phyloP scores from a whole-genome alignment of 345 rosid genomes.

The Leavenworthia alabamica region DNA sequence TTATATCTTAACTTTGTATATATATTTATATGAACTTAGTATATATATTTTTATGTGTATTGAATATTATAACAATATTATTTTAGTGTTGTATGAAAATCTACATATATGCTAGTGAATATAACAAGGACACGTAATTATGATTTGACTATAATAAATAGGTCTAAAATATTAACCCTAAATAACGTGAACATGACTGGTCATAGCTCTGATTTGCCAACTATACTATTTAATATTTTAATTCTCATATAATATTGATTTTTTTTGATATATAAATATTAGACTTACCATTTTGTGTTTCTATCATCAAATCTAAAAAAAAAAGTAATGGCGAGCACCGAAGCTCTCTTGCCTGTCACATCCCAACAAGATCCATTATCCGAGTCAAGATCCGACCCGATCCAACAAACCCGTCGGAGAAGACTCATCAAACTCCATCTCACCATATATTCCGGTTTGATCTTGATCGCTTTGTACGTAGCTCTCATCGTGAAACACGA shows the following conservation, averaged over 20 bases:
- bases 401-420: conserved; percentile 23
- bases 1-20: too few species aligned
- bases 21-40: too few species aligned
- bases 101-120: too few species aligned
- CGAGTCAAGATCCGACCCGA: conserved; percentile 11
- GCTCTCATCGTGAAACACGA: conserved; percentile 27
- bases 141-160: too few species aligned
- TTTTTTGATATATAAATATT: not conserved
- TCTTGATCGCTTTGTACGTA: conserved; percentile 32
- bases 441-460: conserved; percentile 26
- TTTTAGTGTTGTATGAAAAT: too few species aligned
- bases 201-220: not conserved
- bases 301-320: conserved; percentile 12
- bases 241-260: not conserved
- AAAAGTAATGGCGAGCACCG: conserved; percentile 25
- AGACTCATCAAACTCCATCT: conserved; percentile 20
- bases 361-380: conserved; percentile 21
- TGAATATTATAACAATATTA: too few species aligned
- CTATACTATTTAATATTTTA: not conserved
- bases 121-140: too few species aligned
- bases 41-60: too few species aligned
- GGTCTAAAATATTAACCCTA: not conserved
- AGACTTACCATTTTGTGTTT: not conserved
- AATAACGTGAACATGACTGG: not conserved
- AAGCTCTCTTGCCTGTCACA: conserved; percentile 25